Evolutionary conservation across 2,329 filamentous ascomycete species (phyloP).

Genomic region (Periconia sp.): DNA sequence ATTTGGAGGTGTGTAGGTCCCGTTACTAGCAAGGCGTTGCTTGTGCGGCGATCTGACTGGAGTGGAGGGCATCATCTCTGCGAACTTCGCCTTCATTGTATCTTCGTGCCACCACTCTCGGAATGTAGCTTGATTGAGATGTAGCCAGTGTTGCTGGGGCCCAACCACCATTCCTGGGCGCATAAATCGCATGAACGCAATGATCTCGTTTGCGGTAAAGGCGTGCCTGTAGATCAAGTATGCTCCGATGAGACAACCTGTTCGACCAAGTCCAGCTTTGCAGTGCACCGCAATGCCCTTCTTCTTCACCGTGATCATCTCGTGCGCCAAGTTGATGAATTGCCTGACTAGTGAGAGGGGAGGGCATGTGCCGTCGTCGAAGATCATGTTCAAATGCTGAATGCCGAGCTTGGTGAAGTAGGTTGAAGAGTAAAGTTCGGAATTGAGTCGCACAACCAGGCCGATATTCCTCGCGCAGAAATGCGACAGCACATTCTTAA

Average conservation of each 20-base stretch:
- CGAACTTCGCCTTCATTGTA: conserved; percentile 79
- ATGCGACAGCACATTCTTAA: conserved; percentile 94
- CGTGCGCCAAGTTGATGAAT: conserved; percentile 93
- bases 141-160: conserved; percentile 98
- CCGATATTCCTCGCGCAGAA: conserved; percentile 89
- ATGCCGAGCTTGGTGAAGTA: conserved; percentile 97
- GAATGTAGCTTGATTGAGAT: conserved; percentile 95
- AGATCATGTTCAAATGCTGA: conserved; percentile 98
- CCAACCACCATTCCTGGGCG: conserved; percentile 98
- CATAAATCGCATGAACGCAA: conserved; percentile 99
- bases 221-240: conserved; percentile 97
- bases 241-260: conserved; percentile 93
- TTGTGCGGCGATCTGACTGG: conserved; percentile 60
- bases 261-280: conserved; percentile 95
- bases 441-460: conserved; percentile 93
- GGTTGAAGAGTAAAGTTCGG: conserved; percentile 92
- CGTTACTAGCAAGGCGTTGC: conserved; percentile 63
- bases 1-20: conserved; percentile 83
- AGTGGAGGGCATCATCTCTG: conserved; percentile 64
- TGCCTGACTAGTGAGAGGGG: conserved; percentile 86
- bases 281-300: conserved; percentile 97
- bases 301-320: conserved; percentile 89
- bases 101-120: conserved; percentile 95
- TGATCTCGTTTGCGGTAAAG: conserved; percentile 96
- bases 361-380: conserved; percentile 96